A percentile compares a stretch with the other conserved stretches of the same genome.
These are phyloP conservation scores for Phytophthora fragariae DNA, from an alignment of 352 stramenopile species.

Conservation along the genomic window DNA sequence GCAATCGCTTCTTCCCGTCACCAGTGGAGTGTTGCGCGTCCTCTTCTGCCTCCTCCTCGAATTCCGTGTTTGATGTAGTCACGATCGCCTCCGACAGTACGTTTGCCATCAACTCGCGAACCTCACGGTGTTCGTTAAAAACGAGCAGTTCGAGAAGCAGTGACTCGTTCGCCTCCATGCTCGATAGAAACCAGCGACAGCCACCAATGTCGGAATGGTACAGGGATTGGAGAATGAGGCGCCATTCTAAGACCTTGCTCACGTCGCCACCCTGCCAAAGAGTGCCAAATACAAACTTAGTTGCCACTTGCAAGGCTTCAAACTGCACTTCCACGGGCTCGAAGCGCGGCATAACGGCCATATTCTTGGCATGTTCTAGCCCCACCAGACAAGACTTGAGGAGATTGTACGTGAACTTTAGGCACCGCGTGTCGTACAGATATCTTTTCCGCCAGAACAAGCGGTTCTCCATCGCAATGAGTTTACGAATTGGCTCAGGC, in stretches of 20 bases:
- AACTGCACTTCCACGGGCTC: constrained; percentile 73
- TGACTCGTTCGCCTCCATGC: constrained; percentile 64
- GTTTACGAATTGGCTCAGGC: constrained; percentile 72
- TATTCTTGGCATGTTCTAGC: constrained; percentile 46
- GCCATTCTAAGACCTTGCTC: constrained; percentile 79
- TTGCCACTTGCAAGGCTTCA: constrained; percentile 80
- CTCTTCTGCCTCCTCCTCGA: constrained; percentile 45
- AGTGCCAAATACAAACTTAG: constrained; percentile 89
- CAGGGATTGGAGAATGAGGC: constrained; percentile 66
- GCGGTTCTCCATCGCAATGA: constrained; percentile 85
- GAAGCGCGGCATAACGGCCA: constrained; percentile 56
- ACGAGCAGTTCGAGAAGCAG: constrained; percentile 81
- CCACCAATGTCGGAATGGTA: constrained; percentile 76
- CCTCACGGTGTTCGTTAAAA: constrained; percentile 67
- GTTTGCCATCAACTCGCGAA: constrained; percentile 75
- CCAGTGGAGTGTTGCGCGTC: constrained; percentile 10
- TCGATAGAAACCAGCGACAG: constrained; percentile 77
- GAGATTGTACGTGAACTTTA: constrained; percentile 85
- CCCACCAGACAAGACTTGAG: constrained; percentile 66
- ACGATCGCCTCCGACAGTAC: constrained; percentile 76
- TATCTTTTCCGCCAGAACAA: constrained; percentile 91
- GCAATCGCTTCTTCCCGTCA: constrained; percentile 49
- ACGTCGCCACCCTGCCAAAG: constrained; percentile 86
- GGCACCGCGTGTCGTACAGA: constrained; percentile 74
- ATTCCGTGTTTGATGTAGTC: constrained; percentile 62